phyloP scores from a whole-genome alignment of 805 yeast species.

The Jamesozyma piceae region DNA sequence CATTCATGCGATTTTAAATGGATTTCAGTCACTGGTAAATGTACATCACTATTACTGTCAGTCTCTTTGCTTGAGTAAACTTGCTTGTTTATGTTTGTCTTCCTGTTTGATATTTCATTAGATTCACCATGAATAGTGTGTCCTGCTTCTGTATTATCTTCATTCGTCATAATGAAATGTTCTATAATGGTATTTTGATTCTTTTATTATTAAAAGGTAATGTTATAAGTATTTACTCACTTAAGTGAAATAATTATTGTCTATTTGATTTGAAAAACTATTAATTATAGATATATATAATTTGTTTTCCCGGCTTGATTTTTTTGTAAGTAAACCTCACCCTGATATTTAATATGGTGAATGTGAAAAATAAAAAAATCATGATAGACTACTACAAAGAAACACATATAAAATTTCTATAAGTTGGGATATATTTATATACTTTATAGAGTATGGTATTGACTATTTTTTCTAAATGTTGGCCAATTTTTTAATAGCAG shows the following conservation, averaged over 20 bases:
- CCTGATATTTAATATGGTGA: too few relatives aligned
- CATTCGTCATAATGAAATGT: neutral
- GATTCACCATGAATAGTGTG: neutral
- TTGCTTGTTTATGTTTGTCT: neutral
- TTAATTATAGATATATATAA: too few relatives aligned
- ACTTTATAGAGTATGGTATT: too few relatives aligned
- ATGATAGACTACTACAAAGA: too few relatives aligned
- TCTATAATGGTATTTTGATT: neutral
- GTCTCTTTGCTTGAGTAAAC: neutral
- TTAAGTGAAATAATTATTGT: too few relatives aligned
- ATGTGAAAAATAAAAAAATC: too few relatives aligned
- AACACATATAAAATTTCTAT: too few relatives aligned
- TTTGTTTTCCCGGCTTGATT: neutral
- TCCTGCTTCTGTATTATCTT: neutral
- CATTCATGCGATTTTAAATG: conserved; percentile 34
- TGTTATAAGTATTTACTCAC: too few relatives aligned
- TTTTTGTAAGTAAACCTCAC: neutral
- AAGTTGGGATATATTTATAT: too few relatives aligned
- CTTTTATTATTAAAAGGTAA: neutral
- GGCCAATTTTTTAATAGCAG: too few relatives aligned
- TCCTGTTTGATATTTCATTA: neutral
- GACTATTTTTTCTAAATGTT: too few relatives aligned
- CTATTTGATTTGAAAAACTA: too few relatives aligned
- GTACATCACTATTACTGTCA: conserved; percentile 13
- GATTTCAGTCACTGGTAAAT: conserved; percentile 27